These are phyloP conservation scores for Mycogone perniciosa DNA, from an alignment of 2,329 filamentous ascomycete genomes.

Conservation along the genomic window DNA sequence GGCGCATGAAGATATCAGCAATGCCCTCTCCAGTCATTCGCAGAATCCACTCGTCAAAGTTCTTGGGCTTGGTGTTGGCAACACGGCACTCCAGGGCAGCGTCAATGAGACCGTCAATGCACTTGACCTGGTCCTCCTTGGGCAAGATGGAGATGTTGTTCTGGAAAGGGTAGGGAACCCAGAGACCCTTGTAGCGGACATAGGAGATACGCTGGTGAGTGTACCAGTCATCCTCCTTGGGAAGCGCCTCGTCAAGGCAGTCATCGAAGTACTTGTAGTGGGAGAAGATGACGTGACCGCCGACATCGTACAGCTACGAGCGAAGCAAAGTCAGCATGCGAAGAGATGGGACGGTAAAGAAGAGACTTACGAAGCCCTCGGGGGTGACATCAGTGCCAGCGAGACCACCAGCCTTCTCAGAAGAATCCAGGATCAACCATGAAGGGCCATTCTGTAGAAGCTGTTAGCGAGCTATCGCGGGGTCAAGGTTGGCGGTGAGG, in stretches of 20 bases:
- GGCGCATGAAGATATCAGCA: conserved; percentile 95
- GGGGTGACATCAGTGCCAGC: conserved; percentile 91
- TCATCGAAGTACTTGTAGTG: conserved; percentile 99
- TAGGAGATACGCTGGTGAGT: conserved; percentile 98
- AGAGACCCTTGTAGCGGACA: conserved; percentile 90
- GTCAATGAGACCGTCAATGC: conserved; percentile 93
- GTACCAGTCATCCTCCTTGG: conserved; percentile 92
- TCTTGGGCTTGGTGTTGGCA: conserved; percentile 82
- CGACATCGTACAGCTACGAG: conserved; percentile 87
- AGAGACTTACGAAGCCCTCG: conserved; percentile 84
- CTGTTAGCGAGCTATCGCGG: conserved; percentile 21
- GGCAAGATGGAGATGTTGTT: conserved; percentile 99
- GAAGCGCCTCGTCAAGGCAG: conserved; percentile 93
- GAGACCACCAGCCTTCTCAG: conserved; percentile 87
- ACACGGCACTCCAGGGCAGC: conserved; percentile 82
- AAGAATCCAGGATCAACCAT: conserved; percentile 93
- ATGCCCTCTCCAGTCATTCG: conserved; percentile 85
- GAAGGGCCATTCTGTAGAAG: conserved; percentile 70
- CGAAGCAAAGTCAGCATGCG: conserved; percentile 3
- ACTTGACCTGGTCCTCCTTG: conserved; percentile 93
- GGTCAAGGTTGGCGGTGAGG: conserved; percentile 24
- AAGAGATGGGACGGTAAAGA: conserved; percentile 6
- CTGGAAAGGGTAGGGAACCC: conserved; percentile 99
- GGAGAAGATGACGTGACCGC: conserved; percentile 97
- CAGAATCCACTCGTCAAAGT: conserved; percentile 98